phyloP scores from a whole-genome alignment of 208 protist species.

The Acanthamoeba royreba region DNA sequence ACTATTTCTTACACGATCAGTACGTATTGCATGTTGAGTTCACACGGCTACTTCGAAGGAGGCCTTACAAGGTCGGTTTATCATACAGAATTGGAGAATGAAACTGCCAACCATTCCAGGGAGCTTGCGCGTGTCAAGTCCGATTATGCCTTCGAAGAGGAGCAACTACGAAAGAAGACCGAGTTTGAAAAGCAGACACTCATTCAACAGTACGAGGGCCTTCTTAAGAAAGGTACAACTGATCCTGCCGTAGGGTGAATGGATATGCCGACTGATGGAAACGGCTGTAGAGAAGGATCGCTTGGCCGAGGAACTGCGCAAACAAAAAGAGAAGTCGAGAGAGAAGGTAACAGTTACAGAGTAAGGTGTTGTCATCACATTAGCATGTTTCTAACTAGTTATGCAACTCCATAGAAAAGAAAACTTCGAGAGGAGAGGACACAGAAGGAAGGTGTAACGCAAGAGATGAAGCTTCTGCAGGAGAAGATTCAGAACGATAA shows the following conservation, averaged over 20 bases:
- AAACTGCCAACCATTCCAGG: background rate
- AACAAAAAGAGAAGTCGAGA: background rate
- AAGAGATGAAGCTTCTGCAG: background rate
- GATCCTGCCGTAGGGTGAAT: background rate
- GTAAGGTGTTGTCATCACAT: background rate
- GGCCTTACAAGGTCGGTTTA: background rate
- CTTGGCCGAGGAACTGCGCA: background rate
- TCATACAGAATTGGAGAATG: background rate
- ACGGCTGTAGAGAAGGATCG: background rate
- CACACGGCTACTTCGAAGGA: background rate
- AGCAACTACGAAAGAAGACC: background rate
- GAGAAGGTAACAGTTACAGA: background rate
- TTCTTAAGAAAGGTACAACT: background rate
- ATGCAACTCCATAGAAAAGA: background rate
- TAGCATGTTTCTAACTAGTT: background rate
- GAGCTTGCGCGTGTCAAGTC: background rate
- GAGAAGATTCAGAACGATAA: background rate
- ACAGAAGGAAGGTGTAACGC: background rate
- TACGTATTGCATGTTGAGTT: background rate
- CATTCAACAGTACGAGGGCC: background rate
- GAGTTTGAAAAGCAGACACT: background rate
- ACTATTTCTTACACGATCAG: background rate
- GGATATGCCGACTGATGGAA: background rate
- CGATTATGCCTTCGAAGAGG: background rate
- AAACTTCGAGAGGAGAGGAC: background rate